A percentile compares a stretch with the other conserved stretches of the same genome.
phyloP scores from a whole-genome alignment of 805 yeast species.

The Cyberlindnera samutprakarnensis region DNA sequence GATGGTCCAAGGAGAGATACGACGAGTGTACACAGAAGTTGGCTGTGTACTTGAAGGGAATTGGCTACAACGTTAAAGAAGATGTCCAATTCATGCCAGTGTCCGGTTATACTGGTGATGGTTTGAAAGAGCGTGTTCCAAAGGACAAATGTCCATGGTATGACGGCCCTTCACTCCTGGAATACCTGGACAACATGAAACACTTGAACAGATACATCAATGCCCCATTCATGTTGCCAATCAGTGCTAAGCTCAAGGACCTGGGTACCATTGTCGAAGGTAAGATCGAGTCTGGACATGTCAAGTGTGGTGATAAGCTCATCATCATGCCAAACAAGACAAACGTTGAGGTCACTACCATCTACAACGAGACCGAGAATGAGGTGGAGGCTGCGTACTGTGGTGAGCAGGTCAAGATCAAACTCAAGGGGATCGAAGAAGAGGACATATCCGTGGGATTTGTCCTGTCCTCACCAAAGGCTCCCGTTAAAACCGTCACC shows the following conservation, averaged over 20 bases:
- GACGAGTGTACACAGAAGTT: conserved; percentile 90
- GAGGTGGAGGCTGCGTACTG: conserved; percentile 86
- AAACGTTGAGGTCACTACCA: conserved; percentile 75
- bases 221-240: conserved; percentile 97
- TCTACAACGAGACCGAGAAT: conserved; percentile 91
- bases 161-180: conserved; percentile 84
- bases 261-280: conserved; percentile 98
- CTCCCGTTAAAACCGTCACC: conserved; percentile 88
- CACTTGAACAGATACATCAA: conserved; percentile 79
- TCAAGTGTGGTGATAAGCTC: conserved; percentile 69
- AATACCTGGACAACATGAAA: conserved; percentile 78
- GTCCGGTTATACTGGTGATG: conserved; percentile 96
- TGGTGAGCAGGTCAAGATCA: conserved; percentile 96
- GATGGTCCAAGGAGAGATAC: conserved; percentile 93
- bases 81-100: conserved; percentile 94
- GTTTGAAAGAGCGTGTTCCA: conserved; percentile 79
- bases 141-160: conserved; percentile 84
- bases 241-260: conserved; percentile 91
- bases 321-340: conserved; percentile 90
- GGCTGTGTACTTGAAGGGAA: conserved; percentile 69
- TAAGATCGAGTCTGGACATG: conserved; percentile 92
- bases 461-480: conserved; percentile 77
- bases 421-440: conserved; percentile 93
- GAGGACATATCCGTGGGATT: conserved; percentile 91
- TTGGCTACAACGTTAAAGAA: conserved; percentile 79